Evolutionary conservation across 2,329 filamentous ascomycete species (phyloP).

Genomic region (Chaetomium sp.): DNA sequence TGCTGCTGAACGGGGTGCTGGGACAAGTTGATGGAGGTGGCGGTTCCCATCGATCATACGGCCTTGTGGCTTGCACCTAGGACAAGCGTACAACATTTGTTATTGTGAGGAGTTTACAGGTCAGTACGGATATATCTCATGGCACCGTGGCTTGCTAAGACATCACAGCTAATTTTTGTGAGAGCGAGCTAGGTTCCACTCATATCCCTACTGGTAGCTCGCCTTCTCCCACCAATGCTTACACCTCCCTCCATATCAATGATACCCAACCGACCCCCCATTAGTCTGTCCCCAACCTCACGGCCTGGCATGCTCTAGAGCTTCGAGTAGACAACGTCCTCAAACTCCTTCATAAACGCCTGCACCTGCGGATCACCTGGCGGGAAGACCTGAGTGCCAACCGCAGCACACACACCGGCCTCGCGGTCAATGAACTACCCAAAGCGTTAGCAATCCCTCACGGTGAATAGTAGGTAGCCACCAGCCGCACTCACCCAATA

Average conservation of each 20-base stretch:
- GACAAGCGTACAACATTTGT: too few relatives aligned
- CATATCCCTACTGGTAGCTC: background rate
- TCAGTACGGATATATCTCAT: background rate
- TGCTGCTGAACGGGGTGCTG: too few relatives aligned
- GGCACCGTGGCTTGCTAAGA: background rate
- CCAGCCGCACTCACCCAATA: constrained; percentile 32
- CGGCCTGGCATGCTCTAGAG: constrained; percentile 2
- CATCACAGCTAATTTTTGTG: background rate
- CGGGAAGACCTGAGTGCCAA: constrained; percentile 34
- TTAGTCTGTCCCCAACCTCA: background rate
- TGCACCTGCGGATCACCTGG: constrained; percentile 18
- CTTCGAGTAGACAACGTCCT: constrained; percentile 29
- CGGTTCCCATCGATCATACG: too few relatives aligned
- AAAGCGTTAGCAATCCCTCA: background rate
- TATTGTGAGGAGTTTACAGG: background rate
- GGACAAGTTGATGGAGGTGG: too few relatives aligned
- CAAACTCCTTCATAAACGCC: constrained; percentile 31
- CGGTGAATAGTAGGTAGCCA: too few relatives aligned
- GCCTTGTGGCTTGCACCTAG: too few relatives aligned
- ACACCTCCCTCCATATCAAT: background rate
- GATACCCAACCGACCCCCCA: background rate
- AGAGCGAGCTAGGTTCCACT: background rate
- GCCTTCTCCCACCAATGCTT: background rate
- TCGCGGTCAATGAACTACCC: constrained; percentile 35
- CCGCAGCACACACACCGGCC: constrained; percentile 35